Conservation (phyloP, 352 stramenopile species). For the Peronosclerospora sorghi region DNA sequence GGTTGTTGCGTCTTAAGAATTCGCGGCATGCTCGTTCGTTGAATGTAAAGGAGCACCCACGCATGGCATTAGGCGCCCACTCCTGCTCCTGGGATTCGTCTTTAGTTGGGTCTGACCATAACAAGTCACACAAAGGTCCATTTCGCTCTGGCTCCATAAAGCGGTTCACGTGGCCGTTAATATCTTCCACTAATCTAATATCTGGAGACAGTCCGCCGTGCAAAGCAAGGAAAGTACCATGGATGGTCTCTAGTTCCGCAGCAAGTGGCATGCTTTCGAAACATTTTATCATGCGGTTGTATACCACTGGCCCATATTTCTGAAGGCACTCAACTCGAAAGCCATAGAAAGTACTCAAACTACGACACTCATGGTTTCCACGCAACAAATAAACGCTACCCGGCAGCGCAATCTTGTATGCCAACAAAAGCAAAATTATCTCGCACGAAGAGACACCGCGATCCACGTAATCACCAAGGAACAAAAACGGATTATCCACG, state of each 20-base stretch:
- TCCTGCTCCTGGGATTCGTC: conserved; percentile 29
- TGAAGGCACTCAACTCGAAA: conserved; percentile 97
- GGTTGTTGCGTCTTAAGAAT: conserved; percentile 54
- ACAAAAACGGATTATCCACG: conserved; percentile 93
- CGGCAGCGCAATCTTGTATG: conserved; percentile 98
- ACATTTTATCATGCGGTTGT: conserved; percentile 76
- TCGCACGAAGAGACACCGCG: conserved; percentile 94
- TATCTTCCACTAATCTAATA: conserved; percentile 60
- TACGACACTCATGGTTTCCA: conserved; percentile 98
- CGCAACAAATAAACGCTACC: conserved; percentile 97
- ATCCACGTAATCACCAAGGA: conserved; percentile 90
- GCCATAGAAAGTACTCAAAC: conserved; percentile 99
- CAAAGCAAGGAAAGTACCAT: conserved; percentile 53
- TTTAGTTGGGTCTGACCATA: conserved; percentile 99
- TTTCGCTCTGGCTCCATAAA: conserved; percentile 71
- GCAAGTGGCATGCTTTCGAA: conserved; percentile 76
- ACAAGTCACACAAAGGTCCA: conserved; percentile 96
- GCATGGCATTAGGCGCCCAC: conserved; percentile 54
- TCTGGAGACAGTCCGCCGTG: conserved; percentile 69
- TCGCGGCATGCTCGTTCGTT: conserved; percentile 48
- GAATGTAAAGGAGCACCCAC: conserved; percentile 77
- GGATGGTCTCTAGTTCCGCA: conserved; percentile 44
- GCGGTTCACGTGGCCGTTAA: conserved; percentile 58
- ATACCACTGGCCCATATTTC: conserved; percentile 69
- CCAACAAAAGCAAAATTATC: conserved; percentile 94